phyloP scores from a whole-genome alignment of 208 protist species.

The Trypanosoma platydactyli region DNA sequence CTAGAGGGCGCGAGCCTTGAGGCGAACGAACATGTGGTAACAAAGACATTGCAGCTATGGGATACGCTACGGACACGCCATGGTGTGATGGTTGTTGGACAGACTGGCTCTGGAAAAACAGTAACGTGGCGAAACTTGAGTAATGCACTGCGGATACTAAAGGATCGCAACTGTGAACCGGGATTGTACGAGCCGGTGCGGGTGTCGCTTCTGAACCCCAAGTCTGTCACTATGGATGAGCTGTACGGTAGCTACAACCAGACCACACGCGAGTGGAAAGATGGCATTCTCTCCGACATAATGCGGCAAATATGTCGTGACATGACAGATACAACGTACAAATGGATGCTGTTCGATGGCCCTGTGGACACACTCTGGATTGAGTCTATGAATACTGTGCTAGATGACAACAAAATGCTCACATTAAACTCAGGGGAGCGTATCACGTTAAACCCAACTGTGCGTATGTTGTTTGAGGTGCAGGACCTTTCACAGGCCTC shows the following conservation, averaged over 20 bases:
- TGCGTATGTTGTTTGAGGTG: conserved; percentile 99
- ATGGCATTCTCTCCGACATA: conserved; percentile 96
- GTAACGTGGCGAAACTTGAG: conserved; percentile 93
- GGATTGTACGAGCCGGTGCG: conserved; percentile 86
- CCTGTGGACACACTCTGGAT: conserved; percentile 99
- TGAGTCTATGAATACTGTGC: conserved; percentile 99
- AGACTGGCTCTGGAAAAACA: conserved; percentile 95
- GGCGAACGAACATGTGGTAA: conserved; percentile 82
- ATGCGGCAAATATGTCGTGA: conserved; percentile 94
- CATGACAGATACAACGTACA: conserved; percentile 90
- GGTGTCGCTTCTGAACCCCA: conserved; percentile 96
- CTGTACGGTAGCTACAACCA: conserved; percentile 98
- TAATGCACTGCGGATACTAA: conserved; percentile 76
- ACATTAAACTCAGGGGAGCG: conserved; percentile 98
- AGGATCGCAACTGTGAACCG: conserved; percentile 72
- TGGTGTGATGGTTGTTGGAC: conserved; percentile 98
- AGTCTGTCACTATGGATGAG: conserved; percentile 96
- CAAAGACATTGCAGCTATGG: conserved; percentile 95
- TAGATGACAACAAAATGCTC: conserved; percentile 99
- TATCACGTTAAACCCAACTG: conserved; percentile 95
- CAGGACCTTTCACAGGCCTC: conserved; percentile 97
- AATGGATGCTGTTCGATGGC: conserved; percentile 98
- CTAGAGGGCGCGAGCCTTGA: conserved; percentile 76
- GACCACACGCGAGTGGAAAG: conserved; percentile 97
- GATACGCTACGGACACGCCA: conserved; percentile 96